These are phyloP conservation scores for Fusarium agapanthi DNA, from an alignment of 2,329 filamentous ascomycete genomes.

Conservation along the genomic window DNA sequence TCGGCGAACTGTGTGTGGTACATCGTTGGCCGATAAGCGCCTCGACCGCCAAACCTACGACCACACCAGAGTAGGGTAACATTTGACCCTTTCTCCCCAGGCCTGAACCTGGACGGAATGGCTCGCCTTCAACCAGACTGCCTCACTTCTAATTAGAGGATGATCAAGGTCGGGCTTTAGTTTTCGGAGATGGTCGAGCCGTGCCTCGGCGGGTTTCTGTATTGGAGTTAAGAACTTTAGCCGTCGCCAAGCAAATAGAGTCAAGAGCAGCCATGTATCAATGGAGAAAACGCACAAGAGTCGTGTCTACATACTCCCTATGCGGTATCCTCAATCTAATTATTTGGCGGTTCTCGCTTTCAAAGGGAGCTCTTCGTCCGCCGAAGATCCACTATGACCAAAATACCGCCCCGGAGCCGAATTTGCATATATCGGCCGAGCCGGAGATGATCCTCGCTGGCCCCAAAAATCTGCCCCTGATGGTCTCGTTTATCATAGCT, in stretches of 20 bases:
- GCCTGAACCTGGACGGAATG: not conserved
- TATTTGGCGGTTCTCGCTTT: not conserved
- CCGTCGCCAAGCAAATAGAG: not conserved
- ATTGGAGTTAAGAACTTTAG: not conserved
- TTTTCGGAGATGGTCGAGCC: not conserved
- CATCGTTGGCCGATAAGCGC: not conserved
- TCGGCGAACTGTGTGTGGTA: slow-evolving; percentile 11
- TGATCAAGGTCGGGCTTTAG: not conserved
- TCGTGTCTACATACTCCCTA: not conserved
- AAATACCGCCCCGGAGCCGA: slow-evolving; percentile 16
- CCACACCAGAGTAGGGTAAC: slow-evolving; percentile 1
- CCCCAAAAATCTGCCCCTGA: slow-evolving; percentile 4
- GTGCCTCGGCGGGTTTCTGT: not conserved
- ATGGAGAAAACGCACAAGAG: not conserved
- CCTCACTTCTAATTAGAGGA: not conserved
- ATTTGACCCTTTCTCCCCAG: not conserved
- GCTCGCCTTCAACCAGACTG: not conserved
- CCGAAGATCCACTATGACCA: not conserved
- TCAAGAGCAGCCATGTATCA: not conserved
- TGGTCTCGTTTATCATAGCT: slow-evolving; percentile 1
- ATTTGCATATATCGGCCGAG: slow-evolving; percentile 3
- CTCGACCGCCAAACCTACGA: not conserved
- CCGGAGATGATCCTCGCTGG: slow-evolving; percentile 1
- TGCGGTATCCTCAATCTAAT: not conserved
- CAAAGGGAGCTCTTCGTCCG: slow-evolving; percentile 6